A percentile compares a stretch with the other conserved stretches of the same genome.
Evolutionary conservation across 2,329 filamentous ascomycete genomes (phyloP).

Genomic region (Trichoderma asperellum): DNA sequence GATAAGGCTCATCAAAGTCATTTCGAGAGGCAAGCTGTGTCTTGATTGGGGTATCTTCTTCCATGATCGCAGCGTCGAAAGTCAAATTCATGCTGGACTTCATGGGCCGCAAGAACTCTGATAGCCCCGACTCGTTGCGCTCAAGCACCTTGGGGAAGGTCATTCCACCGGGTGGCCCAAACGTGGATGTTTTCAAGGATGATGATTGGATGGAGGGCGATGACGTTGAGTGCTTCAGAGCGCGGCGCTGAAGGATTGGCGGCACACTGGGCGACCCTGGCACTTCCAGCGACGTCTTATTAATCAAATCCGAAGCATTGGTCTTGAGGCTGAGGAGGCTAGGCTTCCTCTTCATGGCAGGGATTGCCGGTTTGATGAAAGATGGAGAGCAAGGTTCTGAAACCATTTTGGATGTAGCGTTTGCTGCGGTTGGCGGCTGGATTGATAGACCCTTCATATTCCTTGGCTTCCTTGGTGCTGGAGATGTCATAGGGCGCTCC

Average conservation of each 20-base stretch:
- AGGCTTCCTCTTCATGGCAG: conserved; percentile 72
- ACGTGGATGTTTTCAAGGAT: conserved; percentile 60
- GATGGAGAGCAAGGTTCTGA: conserved; percentile 73
- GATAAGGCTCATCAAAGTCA: conserved; percentile 57
- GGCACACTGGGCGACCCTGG: conserved; percentile 59
- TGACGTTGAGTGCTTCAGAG: conserved; percentile 69
- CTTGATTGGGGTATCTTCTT: conserved; percentile 62
- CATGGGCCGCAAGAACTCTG: conserved; percentile 59
- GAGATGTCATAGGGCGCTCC: conserved; percentile 67
- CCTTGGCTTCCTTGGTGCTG: conserved; percentile 71
- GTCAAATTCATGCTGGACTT: conserved; percentile 45
- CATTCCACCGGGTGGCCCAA: conserved; percentile 66
- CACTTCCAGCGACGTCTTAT: conserved; percentile 55
- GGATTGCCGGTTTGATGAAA: conserved; percentile 80
- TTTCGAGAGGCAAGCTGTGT: conserved; percentile 65
- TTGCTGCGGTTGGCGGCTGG: conserved; percentile 61
- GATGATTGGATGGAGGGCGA: conserved; percentile 68
- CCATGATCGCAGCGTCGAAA: conserved; percentile 52
- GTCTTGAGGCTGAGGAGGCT: conserved; percentile 80
- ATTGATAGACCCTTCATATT: conserved; percentile 86
- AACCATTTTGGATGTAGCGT: conserved; percentile 54
- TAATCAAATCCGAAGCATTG: conserved; percentile 60
- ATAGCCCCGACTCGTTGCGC: conserved; percentile 64
- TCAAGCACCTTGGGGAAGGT: conserved; percentile 64
- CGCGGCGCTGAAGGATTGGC: conserved; percentile 64